These are phyloP conservation scores for Plasmodium malariae DNA, from an alignment of 169 alveolate species.

Conservation along the genomic window DNA sequence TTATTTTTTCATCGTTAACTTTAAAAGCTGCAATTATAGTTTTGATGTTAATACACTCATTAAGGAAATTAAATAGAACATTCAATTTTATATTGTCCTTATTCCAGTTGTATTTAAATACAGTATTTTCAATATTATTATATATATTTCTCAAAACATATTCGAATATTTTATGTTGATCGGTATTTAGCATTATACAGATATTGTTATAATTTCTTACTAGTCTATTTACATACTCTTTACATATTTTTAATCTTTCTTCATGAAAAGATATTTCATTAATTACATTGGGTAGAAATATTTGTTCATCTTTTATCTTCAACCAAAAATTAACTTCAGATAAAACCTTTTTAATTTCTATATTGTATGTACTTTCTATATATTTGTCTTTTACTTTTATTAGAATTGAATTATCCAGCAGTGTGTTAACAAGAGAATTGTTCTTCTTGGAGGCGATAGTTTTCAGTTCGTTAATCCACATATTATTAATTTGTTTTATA, in stretches of 20 bases:
- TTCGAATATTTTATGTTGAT: conserved; percentile 73
- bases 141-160: conserved; percentile 51
- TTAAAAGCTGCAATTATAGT: conserved; percentile 27
- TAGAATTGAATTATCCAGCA: conserved; percentile 60
- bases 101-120: conserved; percentile 75
- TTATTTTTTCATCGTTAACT: conserved; percentile 47
- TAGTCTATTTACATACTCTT: conserved; percentile 74
- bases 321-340: conserved; percentile 69
- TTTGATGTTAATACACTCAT: conserved; percentile 55
- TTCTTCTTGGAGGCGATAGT: conserved; percentile 54
- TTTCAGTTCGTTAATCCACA: conserved; percentile 70
- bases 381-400: conserved; percentile 61
- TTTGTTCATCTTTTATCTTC: conserved; percentile 60
- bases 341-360: conserved; percentile 53
- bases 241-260: conserved; percentile 64
- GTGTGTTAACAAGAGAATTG: conserved; percentile 56
- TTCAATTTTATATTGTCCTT: conserved; percentile 66
- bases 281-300: conserved; percentile 68
- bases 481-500: conserved; percentile 68
- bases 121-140: conserved; percentile 52
- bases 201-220: conserved; percentile 65
- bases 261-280: conserved; percentile 72
- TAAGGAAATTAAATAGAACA: conserved; percentile 37
- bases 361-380: conserved; percentile 56
- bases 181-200: conserved; percentile 57